Percentiles rank a stretch among this genome's conserved stretches.
Conservation (phyloP, 805 yeast genomes). For the Jamesozyma lodderae region DNA sequence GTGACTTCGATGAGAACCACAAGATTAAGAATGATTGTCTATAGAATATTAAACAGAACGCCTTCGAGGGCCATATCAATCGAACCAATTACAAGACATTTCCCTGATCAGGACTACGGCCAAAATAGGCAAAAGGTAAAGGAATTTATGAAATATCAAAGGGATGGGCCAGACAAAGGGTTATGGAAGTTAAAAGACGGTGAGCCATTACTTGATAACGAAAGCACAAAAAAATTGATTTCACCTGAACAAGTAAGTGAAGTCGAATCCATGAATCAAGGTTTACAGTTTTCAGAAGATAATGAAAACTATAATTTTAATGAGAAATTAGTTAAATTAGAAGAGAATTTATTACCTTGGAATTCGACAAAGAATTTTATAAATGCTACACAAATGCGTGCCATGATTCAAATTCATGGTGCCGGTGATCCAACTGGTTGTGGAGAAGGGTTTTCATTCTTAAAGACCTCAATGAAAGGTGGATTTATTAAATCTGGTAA, state of each 20-base stretch:
- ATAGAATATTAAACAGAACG: conserved; percentile 68
- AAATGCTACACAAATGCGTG: conserved; percentile 91
- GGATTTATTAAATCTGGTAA: conserved; percentile 48
- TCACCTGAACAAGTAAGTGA: conserved; percentile 85
- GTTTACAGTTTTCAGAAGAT: conserved; percentile 84
- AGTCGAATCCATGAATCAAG: conserved; percentile 85
- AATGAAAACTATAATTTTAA: conserved; percentile 45
- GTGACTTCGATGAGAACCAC: conserved; percentile 90
- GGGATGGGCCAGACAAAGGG: conserved; percentile 91
- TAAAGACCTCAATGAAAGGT: conserved; percentile 91
- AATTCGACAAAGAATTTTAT: conserved; percentile 84
- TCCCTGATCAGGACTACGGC: conserved; percentile 96
- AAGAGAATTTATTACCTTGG: conserved; percentile 91
- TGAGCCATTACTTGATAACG: conserved; percentile 64
- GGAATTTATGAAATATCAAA: conserved; percentile 95
- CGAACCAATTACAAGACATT: conserved; percentile 80
- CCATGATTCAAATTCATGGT: conserved; percentile 91
- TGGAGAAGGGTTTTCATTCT: conserved; percentile 80
- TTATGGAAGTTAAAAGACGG: conserved; percentile 78
- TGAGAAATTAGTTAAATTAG: conserved; percentile 50
- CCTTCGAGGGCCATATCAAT: conserved; percentile 70
- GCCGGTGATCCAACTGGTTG: conserved; percentile 92
- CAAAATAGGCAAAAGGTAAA: conserved; percentile 91
- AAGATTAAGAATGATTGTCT: conserved; percentile 87
- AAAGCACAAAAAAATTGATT: conserved; percentile 70